A percentile compares a stretch with the other conserved stretches of the same genome.
Evolutionary conservation across 176 grass and related monocot genomes (phyloP).

Genomic region (Hyparrhenia diplandra): DNA sequence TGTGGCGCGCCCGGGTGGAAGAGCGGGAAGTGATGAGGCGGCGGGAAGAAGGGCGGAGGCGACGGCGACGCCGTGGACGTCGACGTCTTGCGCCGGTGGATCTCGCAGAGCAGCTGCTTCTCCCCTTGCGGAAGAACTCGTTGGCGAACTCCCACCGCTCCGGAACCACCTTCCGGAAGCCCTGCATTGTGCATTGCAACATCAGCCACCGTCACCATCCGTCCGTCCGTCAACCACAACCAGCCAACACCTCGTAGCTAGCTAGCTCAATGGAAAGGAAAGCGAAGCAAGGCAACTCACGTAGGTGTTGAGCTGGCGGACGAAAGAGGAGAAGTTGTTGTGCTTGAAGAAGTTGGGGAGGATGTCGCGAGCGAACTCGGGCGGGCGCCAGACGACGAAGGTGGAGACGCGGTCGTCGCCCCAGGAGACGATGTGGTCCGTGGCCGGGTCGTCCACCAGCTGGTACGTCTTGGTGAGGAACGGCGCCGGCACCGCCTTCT

Average conservation of each 20-base stretch:
- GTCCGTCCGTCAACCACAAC: too few relatives aligned
- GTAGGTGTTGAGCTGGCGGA: conserved; percentile 99
- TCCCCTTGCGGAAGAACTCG: conserved; percentile 85
- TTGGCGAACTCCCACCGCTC: conserved; percentile 94
- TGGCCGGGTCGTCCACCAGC: conserved; percentile 83
- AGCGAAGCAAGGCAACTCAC: conserved; percentile 23
- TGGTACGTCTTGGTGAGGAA: conserved; percentile 99
- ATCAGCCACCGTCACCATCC: background rate
- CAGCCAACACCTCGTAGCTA: too few relatives aligned
- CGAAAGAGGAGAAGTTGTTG: conserved; percentile 98
- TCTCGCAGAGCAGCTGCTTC: conserved; percentile 76
- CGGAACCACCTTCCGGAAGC: conserved; percentile 77
- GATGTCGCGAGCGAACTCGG: conserved; percentile 94
- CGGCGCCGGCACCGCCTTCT: conserved; percentile 91
- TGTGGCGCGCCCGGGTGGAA: conserved; percentile 43
- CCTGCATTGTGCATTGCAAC: conserved; percentile 36
- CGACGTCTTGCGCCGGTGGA: conserved; percentile 88
- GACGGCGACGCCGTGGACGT: conserved; percentile 49
- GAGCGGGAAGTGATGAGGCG: conserved; percentile 53
- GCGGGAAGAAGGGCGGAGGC: conserved; percentile 43
- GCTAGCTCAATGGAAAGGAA: too few relatives aligned
- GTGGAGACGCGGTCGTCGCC: conserved; percentile 87
- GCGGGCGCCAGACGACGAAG: conserved; percentile 92
- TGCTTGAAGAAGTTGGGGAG: conserved; percentile 99
- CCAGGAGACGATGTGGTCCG: conserved; percentile 98